Conservation (phyloP, 768 basidiomycete genomes). For the Leccinum fibrillosum region DNA sequence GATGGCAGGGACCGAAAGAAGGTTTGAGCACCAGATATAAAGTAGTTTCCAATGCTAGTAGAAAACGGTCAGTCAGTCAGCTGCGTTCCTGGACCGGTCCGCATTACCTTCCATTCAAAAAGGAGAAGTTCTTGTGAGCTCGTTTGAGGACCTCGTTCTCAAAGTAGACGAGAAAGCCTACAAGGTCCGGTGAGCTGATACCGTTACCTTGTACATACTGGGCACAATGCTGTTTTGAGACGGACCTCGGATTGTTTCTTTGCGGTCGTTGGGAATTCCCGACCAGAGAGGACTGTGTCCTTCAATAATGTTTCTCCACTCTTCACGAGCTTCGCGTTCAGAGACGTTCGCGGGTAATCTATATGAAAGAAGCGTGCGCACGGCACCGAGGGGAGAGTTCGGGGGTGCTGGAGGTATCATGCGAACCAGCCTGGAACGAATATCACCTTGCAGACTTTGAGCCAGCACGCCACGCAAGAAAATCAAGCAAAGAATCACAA, state of each 20-base stretch:
- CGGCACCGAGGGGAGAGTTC: slow-evolving; percentile 64
- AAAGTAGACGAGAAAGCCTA: slow-evolving; percentile 91
- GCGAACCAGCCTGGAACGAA: slow-evolving; percentile 84
- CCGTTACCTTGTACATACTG: not conserved
- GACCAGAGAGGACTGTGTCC: slow-evolving; percentile 78
- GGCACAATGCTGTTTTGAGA: not conserved
- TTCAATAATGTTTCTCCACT: slow-evolving; percentile 92
- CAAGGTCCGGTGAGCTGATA: not conserved
- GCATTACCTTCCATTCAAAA: slow-evolving; percentile 78
- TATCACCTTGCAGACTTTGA: slow-evolving; percentile 56
- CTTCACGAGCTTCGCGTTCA: slow-evolving; percentile 76
- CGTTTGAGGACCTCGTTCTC: slow-evolving; percentile 84
- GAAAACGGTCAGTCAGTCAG: slow-evolving; percentile 1
- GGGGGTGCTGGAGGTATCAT: slow-evolving; percentile 69
- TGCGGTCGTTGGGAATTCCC: slow-evolving; percentile 84
- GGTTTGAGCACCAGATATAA: slow-evolving; percentile 82
- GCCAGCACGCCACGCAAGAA: slow-evolving; percentile 7
- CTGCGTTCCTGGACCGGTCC: not conserved
- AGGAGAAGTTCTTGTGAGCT: slow-evolving; percentile 93
- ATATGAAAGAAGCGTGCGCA: slow-evolving; percentile 74
- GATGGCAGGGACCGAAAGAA: slow-evolving; percentile 93
- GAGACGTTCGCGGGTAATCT: slow-evolving; percentile 68
- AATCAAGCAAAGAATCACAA: slow-evolving; percentile 11
- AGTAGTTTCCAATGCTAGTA: slow-evolving; percentile 81
- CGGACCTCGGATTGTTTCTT: slow-evolving; percentile 86